Conservation (phyloP, 176 grass and related monocot species). For the Carex parvula region DNA sequence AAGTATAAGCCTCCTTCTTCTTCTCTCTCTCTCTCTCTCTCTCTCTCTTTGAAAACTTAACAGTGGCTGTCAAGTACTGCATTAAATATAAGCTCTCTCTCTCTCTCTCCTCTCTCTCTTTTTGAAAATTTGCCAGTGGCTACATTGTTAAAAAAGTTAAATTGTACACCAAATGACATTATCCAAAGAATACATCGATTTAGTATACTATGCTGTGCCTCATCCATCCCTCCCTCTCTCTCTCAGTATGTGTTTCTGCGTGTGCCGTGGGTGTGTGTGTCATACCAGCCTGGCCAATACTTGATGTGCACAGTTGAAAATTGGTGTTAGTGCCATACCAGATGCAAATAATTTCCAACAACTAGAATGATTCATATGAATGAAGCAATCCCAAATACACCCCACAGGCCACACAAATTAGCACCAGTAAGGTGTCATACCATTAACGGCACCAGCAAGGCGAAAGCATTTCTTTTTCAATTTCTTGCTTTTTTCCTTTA, state of each 20-base stretch:
- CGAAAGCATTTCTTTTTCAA: not conserved
- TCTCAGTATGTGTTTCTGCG: not conserved
- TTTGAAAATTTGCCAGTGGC: no score
- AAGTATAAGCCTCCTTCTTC: conserved; percentile 47
- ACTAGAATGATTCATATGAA: not conserved
- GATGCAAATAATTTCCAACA: not conserved
- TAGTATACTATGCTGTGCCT: no score
- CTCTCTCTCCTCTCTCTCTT: not conserved
- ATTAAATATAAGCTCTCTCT: not conserved
- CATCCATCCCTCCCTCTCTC: not conserved
- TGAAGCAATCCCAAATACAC: not conserved
- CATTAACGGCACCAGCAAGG: not conserved
- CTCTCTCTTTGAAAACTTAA: not conserved
- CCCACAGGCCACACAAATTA: not conserved
- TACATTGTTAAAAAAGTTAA: no score
- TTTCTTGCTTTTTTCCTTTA: conserved; percentile 7
- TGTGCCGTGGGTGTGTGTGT: not conserved
- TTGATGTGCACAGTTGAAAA: not conserved
- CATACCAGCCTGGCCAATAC: not conserved
- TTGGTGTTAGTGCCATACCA: not conserved
- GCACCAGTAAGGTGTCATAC: not conserved
- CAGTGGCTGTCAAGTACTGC: not conserved
- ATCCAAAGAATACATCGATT: no score
- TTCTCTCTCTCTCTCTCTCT: not conserved
- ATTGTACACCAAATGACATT: no score